Conservation (phyloP, 2,329 filamentous ascomycete species). For the Exserohilum turcica region DNA sequence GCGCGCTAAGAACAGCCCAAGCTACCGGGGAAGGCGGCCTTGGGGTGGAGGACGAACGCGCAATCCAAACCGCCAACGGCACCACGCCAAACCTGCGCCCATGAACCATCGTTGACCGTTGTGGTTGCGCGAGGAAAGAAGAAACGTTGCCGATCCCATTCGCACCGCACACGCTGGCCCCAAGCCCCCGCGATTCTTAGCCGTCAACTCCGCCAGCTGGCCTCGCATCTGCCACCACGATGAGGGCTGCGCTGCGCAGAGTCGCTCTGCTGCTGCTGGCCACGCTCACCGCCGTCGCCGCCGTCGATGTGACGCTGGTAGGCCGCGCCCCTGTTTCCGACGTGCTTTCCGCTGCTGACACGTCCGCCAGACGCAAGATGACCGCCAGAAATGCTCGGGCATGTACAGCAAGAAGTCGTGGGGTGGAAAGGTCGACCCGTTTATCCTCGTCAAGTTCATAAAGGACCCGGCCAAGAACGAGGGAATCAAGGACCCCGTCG, state of each 20-base stretch:
- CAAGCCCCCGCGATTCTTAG: constrained; percentile 3
- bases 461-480: constrained; percentile 57
- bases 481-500: constrained; percentile 70
- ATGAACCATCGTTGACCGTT: background rate
- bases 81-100: constrained; percentile 15
- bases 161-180: constrained; percentile 5
- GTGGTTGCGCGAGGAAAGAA: background rate
- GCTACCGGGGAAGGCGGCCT: constrained; percentile 18
- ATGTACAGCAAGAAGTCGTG: constrained; percentile 93
- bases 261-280: constrained; percentile 42
- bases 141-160: background rate
- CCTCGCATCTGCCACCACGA: constrained; percentile 38
- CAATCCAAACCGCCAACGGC: constrained; percentile 22
- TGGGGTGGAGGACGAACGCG: constrained; percentile 26
- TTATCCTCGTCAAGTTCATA: constrained; percentile 82
- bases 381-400: constrained; percentile 83
- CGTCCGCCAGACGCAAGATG: constrained; percentile 70
- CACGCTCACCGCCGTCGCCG: constrained; percentile 39
- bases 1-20: constrained; percentile 20
- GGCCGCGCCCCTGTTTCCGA: background rate
- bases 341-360: background rate
- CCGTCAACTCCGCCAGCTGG: constrained; percentile 36
- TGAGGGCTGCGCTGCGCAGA: constrained; percentile 43
- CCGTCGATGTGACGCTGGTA: constrained; percentile 44
- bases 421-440: constrained; percentile 87